Conservation (phyloP, 2,329 filamentous ascomycete genomes). For the Botrytis tulipae region DNA sequence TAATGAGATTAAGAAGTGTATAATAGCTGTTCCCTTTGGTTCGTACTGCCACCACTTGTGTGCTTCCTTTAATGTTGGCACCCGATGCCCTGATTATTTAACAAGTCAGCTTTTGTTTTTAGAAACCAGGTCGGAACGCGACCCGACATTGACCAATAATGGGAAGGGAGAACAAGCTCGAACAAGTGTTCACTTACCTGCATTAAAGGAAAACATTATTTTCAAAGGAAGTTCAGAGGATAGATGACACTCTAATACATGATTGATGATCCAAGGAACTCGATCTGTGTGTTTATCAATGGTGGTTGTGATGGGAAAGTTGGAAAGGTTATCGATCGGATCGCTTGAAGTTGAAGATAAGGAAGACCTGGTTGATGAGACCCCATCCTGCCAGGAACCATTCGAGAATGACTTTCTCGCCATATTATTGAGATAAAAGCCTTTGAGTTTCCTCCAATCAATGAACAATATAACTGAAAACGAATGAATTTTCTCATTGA, state of each 20-base stretch:
- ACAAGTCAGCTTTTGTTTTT: background rate
- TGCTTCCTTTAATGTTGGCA: slow-evolving; percentile 31
- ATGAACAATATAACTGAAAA: background rate
- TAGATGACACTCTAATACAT: slow-evolving; percentile 27
- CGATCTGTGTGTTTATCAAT: slow-evolving; percentile 16
- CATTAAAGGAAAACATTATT: slow-evolving; percentile 37
- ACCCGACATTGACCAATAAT: background rate
- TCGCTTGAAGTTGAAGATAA: slow-evolving; percentile 10
- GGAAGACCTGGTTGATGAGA: slow-evolving; percentile 7
- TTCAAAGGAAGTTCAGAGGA: slow-evolving; percentile 29
- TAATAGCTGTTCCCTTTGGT: slow-evolving; percentile 28
- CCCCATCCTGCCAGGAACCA: slow-evolving; percentile 1
- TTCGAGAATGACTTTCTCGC: slow-evolving; percentile 1
- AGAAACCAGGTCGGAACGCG: background rate
- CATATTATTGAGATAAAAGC: background rate
- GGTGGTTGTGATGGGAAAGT: slow-evolving; percentile 18
- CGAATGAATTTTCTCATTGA: background rate
- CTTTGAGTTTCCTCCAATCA: background rate
- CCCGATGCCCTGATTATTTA: slow-evolving; percentile 26
- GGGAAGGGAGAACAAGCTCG: background rate
- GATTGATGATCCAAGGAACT: slow-evolving; percentile 32
- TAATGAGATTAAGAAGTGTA: slow-evolving; percentile 28
- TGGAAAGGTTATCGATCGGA: slow-evolving; percentile 3
- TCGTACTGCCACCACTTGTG: slow-evolving; percentile 33
- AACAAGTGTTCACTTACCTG: slow-evolving; percentile 27